A percentile compares a stretch with the other conserved stretches of the same genome.
These are phyloP conservation scores for Kwoniella shivajii DNA, from an alignment of 1,284 basidiomycete species.

Conservation along the genomic window DNA sequence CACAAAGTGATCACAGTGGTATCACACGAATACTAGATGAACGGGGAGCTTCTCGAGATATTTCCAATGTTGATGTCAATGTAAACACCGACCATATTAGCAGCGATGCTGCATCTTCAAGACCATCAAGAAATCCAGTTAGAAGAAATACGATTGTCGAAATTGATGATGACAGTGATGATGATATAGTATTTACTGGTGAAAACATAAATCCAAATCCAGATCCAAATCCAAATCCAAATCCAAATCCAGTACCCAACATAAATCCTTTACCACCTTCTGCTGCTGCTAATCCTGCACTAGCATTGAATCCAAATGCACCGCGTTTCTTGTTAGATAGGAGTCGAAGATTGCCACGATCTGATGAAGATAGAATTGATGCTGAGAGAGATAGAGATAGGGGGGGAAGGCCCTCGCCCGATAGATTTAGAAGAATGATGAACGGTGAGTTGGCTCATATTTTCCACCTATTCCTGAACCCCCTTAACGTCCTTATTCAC, in stretches of 20 bases:
- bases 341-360: too few relatives aligned
- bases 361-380: background rate
- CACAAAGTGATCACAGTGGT: conserved; percentile 2
- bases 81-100: background rate
- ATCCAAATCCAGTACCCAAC: background rate
- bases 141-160: conserved; percentile 5
- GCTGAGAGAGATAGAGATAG: background rate
- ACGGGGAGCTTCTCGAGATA: background rate
- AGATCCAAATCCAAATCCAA: conserved; percentile 1
- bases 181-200: conserved; percentile 18
- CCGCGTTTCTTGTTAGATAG: too few relatives aligned
- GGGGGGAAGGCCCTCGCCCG: background rate
- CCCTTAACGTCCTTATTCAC: too few relatives aligned
- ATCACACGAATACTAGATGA: background rate
- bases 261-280: too few relatives aligned
- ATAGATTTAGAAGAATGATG: conserved; percentile 12
- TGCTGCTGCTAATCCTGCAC: too few relatives aligned
- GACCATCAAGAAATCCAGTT: background rate
- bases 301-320: too few relatives aligned
- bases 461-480: too few relatives aligned
- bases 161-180: conserved; percentile 12
- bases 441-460: conserved; percentile 17
- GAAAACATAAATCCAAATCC: conserved; percentile 1
- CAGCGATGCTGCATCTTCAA: background rate
- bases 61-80: background rate